phyloP scores from a whole-genome alignment of 75 land plant species.

The Pseudotsuga menziesii region DNA sequence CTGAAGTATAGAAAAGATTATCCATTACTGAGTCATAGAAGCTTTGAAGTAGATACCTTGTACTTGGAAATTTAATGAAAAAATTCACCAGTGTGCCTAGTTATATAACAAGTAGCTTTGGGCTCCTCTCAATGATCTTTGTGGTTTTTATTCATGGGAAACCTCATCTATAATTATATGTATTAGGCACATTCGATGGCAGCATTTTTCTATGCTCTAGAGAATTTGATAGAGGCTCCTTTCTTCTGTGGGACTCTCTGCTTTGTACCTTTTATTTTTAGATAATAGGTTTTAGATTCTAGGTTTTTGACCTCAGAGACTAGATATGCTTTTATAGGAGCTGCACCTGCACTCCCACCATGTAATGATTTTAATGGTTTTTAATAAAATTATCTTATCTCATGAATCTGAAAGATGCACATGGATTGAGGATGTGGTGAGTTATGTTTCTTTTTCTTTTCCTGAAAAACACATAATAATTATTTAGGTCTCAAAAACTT shows the following conservation, averaged over 20 bases:
- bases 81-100: background rate
- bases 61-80: background rate
- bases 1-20: background rate
- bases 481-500: background rate
- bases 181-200: too few relatives aligned
- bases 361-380: too few relatives aligned
- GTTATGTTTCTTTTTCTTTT: background rate
- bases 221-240: too few relatives aligned
- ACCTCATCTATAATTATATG: background rate
- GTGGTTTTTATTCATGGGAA: background rate
- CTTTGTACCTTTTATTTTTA: too few relatives aligned
- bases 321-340: too few relatives aligned
- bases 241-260: too few relatives aligned
- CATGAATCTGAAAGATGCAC: background rate
- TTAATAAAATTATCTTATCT: background rate
- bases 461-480: background rate
- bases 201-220: too few relatives aligned
- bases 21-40: background rate
- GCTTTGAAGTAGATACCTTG: too few relatives aligned
- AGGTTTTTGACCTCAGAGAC: too few relatives aligned
- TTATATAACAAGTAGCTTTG: background rate
- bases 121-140: background rate
- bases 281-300: too few relatives aligned
- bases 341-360: too few relatives aligned
- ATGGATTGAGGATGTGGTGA: background rate